phyloP scores from a whole-genome alignment of 1,284 basidiomycete species.

The Cutaneotrichosporon mucoides region DNA sequence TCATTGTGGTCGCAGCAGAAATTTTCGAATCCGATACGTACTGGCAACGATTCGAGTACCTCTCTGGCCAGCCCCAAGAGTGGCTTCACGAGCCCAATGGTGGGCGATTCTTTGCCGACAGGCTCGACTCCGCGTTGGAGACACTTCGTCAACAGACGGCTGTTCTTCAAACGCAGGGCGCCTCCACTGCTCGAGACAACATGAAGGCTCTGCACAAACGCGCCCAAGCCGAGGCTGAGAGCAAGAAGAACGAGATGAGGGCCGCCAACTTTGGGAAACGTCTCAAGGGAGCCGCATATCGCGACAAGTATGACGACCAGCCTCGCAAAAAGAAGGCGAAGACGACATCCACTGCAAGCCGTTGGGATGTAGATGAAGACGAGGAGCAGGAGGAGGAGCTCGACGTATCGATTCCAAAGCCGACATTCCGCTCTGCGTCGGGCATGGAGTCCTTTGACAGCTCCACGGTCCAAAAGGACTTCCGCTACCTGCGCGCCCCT shows the following conservation, averaged over 20 bases:
- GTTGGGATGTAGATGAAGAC: slow-evolving; percentile 31
- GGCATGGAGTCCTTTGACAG: slow-evolving; percentile 48
- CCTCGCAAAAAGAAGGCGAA: slow-evolving; percentile 53
- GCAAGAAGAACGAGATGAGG: slow-evolving; percentile 38
- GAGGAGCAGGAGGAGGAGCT: slow-evolving; percentile 26
- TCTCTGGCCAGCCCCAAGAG: slow-evolving; percentile 56
- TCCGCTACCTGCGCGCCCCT: slow-evolving; percentile 72
- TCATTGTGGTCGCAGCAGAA: slow-evolving; percentile 81
- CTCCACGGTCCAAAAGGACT: slow-evolving; percentile 63
- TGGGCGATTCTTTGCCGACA: slow-evolving; percentile 81
- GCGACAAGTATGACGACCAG: slow-evolving; percentile 37
- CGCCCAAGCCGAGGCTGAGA: slow-evolving; percentile 29
- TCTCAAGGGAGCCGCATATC: slow-evolving; percentile 43
- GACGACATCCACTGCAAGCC: slow-evolving; percentile 2
- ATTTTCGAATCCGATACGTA: slow-evolving; percentile 75
- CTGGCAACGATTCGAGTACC: slow-evolving; percentile 51
- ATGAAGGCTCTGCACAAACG: slow-evolving; percentile 57
- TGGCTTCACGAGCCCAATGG: slow-evolving; percentile 52
- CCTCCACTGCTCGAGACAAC: slow-evolving; percentile 58
- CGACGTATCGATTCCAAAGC: slow-evolving; percentile 23
- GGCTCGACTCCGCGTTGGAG: slow-evolving; percentile 61
- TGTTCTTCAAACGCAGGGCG: slow-evolving; percentile 57
- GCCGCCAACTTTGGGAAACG: slow-evolving; percentile 42
- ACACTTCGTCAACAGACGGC: slow-evolving; percentile 65
- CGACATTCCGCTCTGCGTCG: slow-evolving; percentile 27